Evolutionary conservation across 2,329 filamentous ascomycete genomes (phyloP).

Genomic region (Metarhizium anisopliae): DNA sequence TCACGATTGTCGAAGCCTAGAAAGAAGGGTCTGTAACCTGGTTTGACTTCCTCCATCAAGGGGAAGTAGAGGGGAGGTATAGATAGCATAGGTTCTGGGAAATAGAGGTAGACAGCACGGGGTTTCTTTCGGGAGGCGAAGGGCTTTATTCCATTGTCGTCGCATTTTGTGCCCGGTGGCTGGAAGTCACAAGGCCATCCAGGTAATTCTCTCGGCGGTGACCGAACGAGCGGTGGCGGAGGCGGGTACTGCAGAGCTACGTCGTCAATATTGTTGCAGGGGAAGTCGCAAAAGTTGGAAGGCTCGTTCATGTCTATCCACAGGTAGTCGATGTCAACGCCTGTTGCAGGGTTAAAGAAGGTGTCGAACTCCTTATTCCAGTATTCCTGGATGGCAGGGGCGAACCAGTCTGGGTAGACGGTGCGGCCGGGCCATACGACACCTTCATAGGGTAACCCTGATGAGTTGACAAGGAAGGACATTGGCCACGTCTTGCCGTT

Average conservation of each 20-base stretch:
- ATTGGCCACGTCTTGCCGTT: constrained; percentile 28
- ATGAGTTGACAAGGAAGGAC: constrained; percentile 34
- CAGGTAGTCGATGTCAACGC: constrained; percentile 66
- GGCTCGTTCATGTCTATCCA: constrained; percentile 62
- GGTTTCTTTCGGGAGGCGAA: not conserved
- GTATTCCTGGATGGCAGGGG: constrained; percentile 50
- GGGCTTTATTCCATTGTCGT: not conserved
- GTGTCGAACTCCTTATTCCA: constrained; percentile 58
- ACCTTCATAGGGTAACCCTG: constrained; percentile 49
- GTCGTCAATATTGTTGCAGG: constrained; percentile 25
- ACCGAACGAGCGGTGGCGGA: constrained; percentile 48
- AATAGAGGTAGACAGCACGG: no score
- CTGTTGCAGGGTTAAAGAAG: constrained; percentile 55
- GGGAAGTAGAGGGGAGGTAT: no score
- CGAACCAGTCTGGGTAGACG: constrained; percentile 70
- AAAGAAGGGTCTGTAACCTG: not conserved
- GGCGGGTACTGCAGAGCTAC: constrained; percentile 42
- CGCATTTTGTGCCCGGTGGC: constrained; percentile 11
- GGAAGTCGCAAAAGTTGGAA: constrained; percentile 22
- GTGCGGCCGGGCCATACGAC: constrained; percentile 71
- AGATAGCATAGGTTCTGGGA: no score
- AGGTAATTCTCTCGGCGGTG: constrained; percentile 52
- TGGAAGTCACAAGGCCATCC: constrained; percentile 45
- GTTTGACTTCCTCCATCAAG: no score
- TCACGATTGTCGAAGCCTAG: constrained; percentile 12